These are phyloP conservation scores for Kalmanozyma brasiliensis DNA, from an alignment of 1,284 basidiomycete genomes.

Conservation along the genomic window DNA sequence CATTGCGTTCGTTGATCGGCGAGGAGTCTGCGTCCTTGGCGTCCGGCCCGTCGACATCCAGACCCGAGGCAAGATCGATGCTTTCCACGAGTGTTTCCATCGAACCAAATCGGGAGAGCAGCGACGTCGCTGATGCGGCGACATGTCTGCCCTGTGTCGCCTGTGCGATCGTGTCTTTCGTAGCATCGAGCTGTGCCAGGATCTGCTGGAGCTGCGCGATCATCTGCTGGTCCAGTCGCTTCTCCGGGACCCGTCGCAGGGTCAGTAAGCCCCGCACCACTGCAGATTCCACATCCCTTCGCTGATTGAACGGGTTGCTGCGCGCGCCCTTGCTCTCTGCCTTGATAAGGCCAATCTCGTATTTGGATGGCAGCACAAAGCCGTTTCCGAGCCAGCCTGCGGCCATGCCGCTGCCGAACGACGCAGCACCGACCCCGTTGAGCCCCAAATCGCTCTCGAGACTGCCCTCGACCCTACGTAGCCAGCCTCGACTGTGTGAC, in stretches of 20 bases:
- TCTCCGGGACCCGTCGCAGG: conserved; percentile 49
- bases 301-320: conserved; percentile 54
- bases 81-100: conserved; percentile 51
- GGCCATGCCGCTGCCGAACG: conserved; percentile 64
- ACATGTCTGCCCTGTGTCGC: neutral
- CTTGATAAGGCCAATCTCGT: conserved; percentile 47
- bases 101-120: conserved; percentile 27
- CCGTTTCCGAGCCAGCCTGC: conserved; percentile 68
- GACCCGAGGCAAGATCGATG: conserved; percentile 51
- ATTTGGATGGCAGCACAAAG: conserved; percentile 63
- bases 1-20: conserved; percentile 38
- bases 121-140: neutral
- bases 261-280: conserved; percentile 44
- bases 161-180: neutral
- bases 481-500: conserved; percentile 40
- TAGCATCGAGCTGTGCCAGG: conserved; percentile 8
- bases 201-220: conserved; percentile 14
- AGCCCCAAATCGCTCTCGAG: conserved; percentile 51
- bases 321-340: conserved; percentile 35
- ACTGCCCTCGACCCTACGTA: conserved; percentile 39
- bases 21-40: conserved; percentile 17
- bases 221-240: conserved; percentile 26
- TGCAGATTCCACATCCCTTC: conserved; percentile 44
- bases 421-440: conserved; percentile 45
- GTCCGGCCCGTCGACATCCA: conserved; percentile 57